Percentiles rank a stretch among this genome's conserved stretches.
These are phyloP conservation scores for Capsella rubella DNA, from an alignment of 441 rosid genomes.

Conservation along the genomic window DNA sequence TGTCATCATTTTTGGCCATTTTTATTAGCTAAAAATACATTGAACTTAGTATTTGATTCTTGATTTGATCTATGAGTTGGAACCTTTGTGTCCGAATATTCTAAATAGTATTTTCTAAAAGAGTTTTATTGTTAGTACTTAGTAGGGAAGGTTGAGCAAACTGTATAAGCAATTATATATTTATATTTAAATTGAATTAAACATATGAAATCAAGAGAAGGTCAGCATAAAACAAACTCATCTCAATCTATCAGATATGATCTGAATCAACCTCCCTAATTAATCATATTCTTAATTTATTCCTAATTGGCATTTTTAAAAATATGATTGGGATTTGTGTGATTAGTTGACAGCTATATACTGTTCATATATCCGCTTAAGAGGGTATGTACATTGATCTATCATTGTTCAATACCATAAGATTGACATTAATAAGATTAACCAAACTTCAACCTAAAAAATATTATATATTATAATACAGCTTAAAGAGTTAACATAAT, in stretches of 20 bases:
- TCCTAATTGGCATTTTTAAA: constrained; percentile 9
- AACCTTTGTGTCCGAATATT: not conserved
- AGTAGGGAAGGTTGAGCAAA: not conserved
- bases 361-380: constrained; percentile 31
- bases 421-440: not conserved
- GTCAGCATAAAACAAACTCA: not conserved
- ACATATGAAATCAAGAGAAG: not conserved
- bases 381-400: constrained; percentile 29
- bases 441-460: not conserved
- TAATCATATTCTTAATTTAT: constrained; percentile 9
- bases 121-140: not conserved
- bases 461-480: not conserved
- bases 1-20: not conserved
- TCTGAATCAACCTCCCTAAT: not conserved
- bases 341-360: constrained; percentile 21
- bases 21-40: not conserved
- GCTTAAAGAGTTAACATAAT: no score
- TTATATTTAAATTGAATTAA: not conserved
- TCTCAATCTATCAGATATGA: not conserved
- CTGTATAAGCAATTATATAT: not conserved
- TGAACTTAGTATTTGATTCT: not conserved
- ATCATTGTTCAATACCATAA: constrained; percentile 1
- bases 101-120: not conserved
- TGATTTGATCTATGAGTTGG: not conserved
- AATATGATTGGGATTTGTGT: constrained; percentile 4